Evolutionary conservation across 805 yeast species (phyloP).

Genomic region (Ogataea kodamae): DNA sequence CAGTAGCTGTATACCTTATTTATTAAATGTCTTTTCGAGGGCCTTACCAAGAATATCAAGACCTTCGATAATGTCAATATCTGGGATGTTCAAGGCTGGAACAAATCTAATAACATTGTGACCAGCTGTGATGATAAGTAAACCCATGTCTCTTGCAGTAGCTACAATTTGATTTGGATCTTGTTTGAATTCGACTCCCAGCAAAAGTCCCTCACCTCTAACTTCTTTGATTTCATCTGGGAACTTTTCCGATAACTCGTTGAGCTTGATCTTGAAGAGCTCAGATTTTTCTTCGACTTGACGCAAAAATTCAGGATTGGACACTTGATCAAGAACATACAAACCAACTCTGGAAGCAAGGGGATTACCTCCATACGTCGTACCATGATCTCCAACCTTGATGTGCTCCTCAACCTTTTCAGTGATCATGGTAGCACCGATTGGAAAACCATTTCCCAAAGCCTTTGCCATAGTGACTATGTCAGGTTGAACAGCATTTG

Average conservation of each 20-base stretch:
- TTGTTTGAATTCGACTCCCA: constrained; percentile 74
- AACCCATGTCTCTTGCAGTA: constrained; percentile 73
- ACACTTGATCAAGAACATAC: constrained; percentile 68
- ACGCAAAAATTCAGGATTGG: constrained; percentile 55
- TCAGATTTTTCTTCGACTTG: constrained; percentile 61
- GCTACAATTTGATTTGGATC: constrained; percentile 63
- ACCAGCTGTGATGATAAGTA: constrained; percentile 88
- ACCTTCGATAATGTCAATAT: constrained; percentile 67
- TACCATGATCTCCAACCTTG: constrained; percentile 94
- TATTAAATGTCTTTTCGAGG: constrained; percentile 34
- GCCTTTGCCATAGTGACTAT: constrained; percentile 94
- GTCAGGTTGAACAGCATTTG: constrained; percentile 87
- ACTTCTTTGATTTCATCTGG: constrained; percentile 62
- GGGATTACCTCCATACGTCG: constrained; percentile 97
- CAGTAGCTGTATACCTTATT: constrained; percentile 1
- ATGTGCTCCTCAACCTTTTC: constrained; percentile 71
- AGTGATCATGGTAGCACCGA: constrained; percentile 88
- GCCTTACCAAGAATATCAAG: constrained; percentile 63
- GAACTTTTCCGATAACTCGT: constrained; percentile 47
- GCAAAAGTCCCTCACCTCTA: constrained; percentile 84
- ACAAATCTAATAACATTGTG: constrained; percentile 85
- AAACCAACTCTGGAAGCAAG: constrained; percentile 78
- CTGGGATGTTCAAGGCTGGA: constrained; percentile 84
- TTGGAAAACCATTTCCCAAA: constrained; percentile 93
- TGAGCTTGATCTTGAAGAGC: constrained; percentile 49